Evolutionary conservation across 257 asterid species (phyloP), one percentile per base, ranked within the genome.

Genomic region (Jacaranda copaia): DNA sequence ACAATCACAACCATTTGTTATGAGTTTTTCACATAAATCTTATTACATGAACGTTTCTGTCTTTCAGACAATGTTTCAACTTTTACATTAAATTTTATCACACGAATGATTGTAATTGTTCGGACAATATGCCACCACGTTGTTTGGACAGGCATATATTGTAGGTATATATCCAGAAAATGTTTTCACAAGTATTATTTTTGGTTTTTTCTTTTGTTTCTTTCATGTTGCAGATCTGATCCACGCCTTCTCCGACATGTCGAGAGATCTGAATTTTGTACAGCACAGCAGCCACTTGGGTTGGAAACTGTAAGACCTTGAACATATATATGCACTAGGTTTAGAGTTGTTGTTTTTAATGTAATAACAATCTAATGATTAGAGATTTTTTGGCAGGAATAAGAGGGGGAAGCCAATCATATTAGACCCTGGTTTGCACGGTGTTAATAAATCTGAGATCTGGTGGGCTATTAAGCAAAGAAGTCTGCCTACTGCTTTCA

Each of bases 381-480:
- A 35, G 4, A 48, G 12, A 19, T 4, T 25, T 65, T 70, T 59
- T 16, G 20, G 69, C 88, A 93, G 98, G 86, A 89, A 84, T 68
- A 90, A 88, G 83, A 93, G 98, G 81, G 98, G 91, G 57, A 93
- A 88, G 67, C 98, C 98, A 80, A 89, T 91, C 5, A 80, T 93
- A 73, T 87, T 93, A 73, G 98, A 93, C 80, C 98, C 98, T 20
- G 97, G 94, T 25, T 85, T 93, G 82, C 85, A 93, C 71, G 88
- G 93, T 69, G 69, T 57, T 5, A 91, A 91, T 79, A 93, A 93
- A 85, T 93, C 98, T 46, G 95, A 91, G 83, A 90, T 93, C 79
- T 90, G 97, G 96, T 93, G 96, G 96, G 97, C 75, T 59, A 80
- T 91, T 66, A 93, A 93, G 88, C 98, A 90, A 85, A 91, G 98